Evolutionary conservation across 805 yeast genomes (phyloP).

Genomic region (Candida koratica): DNA sequence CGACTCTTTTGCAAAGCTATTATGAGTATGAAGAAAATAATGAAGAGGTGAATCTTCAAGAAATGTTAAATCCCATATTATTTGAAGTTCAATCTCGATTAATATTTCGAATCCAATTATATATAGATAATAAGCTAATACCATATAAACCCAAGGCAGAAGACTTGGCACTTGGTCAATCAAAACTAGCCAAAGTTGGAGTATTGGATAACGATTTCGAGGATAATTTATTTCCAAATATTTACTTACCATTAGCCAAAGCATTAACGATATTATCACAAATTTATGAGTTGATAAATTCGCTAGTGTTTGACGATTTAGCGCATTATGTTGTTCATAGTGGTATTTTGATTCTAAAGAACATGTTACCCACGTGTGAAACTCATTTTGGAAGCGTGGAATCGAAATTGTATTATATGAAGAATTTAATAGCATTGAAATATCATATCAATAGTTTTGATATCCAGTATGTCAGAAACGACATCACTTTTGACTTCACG

Average conservation of each 20-base stretch:
- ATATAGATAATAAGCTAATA: constrained; percentile 64
- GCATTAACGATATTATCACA: constrained; percentile 69
- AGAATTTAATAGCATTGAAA: constrained; percentile 66
- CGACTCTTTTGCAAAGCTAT: constrained; percentile 63
- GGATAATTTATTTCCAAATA: constrained; percentile 39
- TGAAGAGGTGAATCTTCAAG: constrained; percentile 38
- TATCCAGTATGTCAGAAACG: constrained; percentile 69
- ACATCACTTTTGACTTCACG: constrained; percentile 74
- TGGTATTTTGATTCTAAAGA: constrained; percentile 59
- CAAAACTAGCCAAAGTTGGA: constrained; percentile 16
- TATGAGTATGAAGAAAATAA: constrained; percentile 56
- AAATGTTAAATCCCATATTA: constrained; percentile 64
- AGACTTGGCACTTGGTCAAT: constrained; percentile 59
- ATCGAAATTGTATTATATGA: constrained; percentile 62
- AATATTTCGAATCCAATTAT: constrained; percentile 72
- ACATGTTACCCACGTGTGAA: constrained; percentile 43
- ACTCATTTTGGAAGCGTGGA: constrained; percentile 50
- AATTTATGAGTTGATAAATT: constrained; percentile 74
- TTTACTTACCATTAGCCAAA: constrained; percentile 69
- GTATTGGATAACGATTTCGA: constrained; percentile 31
- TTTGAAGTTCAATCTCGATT: constrained; percentile 78
- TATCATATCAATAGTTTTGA: constrained; percentile 72
- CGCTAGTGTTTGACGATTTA: constrained; percentile 78
- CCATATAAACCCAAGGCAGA: constrained; percentile 63
- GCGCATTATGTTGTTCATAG: constrained; percentile 85